Base-by-base conservation (phyloP, 2,329 filamentous ascomycete genomes). In the Botrytis byssoidea region DNA sequence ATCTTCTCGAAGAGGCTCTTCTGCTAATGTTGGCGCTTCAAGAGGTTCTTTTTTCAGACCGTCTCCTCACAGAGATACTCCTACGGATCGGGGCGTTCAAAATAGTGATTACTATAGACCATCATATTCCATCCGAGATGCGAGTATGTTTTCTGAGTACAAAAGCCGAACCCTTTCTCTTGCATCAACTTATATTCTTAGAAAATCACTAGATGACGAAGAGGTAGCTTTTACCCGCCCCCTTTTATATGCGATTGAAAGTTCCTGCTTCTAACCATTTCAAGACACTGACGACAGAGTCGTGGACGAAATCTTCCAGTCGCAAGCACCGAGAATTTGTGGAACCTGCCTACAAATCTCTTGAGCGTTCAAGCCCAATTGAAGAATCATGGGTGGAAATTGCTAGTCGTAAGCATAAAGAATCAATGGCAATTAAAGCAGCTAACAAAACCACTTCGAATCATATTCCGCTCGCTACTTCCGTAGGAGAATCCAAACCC, bases 361-460 rank as follows among this genome's bases (percentile, higher is more conserved):
- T 9, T 9, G 20, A 32, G 40, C 8, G n/a, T 44, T 10, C 66
- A 69, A 57, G 10, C 44, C 18, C 37, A 57, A 25, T 44, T 29
- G 16, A 44, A 59, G 48, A 68, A n/a, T 60, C 61, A 10, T 72
- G 48, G 70, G 61, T 9, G n/a, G 63, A 72, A 14, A 37, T 72
- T 32, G 37, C 70, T 16, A 60, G 61, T 60, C 70, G 61, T 29
- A 68, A 72, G 48, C 48, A 44, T 32, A 67, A 35, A n/a, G 48
- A 67, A 22, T 14, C 60, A 16, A 46, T 44, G 70, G 29, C 18
- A 59, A 20, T 37, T 7, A 25, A 18, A 57, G 48, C 61, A 44
- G 35, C 48, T 40, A 44, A 57, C 3, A 37, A 8, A 22, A 32
- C 6, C 37, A 42, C 48, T 69, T 69, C 37, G 10, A 40, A 35